Evolutionary conservation across 1,284 basidiomycete genomes (phyloP).

Genomic region (Puccinia novopanici): DNA sequence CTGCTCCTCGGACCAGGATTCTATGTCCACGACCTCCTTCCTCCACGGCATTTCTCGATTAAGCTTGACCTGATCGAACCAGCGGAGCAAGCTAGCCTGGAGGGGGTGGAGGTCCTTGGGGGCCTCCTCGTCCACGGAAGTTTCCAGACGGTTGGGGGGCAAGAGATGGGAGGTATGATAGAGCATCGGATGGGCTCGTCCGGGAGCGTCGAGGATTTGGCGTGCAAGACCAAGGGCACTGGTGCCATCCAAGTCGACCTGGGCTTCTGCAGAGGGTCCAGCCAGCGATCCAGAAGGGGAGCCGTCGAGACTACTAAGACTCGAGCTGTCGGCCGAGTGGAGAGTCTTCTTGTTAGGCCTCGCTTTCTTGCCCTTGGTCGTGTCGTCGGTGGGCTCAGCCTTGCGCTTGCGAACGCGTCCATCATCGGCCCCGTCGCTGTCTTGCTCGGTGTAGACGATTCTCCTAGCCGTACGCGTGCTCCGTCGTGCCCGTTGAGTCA

Average conservation of each 20-base stretch:
- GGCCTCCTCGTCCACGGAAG: not conserved
- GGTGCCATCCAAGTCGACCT: not conserved
- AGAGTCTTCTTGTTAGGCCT: too few relatives aligned
- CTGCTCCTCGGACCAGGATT: constrained; percentile 5
- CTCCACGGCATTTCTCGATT: constrained; percentile 49
- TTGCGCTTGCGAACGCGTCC: not conserved
- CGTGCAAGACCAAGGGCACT: not conserved
- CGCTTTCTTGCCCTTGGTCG: not conserved
- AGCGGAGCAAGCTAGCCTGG: constrained; percentile 14
- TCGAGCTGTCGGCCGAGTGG: not conserved
- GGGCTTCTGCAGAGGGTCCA: not conserved
- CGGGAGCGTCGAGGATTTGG: not conserved
- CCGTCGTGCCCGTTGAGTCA: constrained; percentile 4
- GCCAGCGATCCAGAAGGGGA: constrained; percentile 1
- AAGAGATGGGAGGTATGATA: constrained; percentile 21
- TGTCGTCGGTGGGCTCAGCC: not conserved
- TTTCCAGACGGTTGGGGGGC: not conserved
- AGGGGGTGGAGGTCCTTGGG: not conserved
- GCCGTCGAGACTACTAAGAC: constrained; percentile 5
- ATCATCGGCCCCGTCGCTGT: not conserved
- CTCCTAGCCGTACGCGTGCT: constrained; percentile 1
- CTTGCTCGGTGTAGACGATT: not conserved
- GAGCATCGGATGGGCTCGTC: not conserved
- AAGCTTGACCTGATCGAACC: constrained; percentile 38
- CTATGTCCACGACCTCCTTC: constrained; percentile 15